A percentile compares a stretch with the other conserved stretches of the same genome.
phyloP scores from a whole-genome alignment of 192 early-diverging fungal species.

The Obelidium mucronatum region DNA sequence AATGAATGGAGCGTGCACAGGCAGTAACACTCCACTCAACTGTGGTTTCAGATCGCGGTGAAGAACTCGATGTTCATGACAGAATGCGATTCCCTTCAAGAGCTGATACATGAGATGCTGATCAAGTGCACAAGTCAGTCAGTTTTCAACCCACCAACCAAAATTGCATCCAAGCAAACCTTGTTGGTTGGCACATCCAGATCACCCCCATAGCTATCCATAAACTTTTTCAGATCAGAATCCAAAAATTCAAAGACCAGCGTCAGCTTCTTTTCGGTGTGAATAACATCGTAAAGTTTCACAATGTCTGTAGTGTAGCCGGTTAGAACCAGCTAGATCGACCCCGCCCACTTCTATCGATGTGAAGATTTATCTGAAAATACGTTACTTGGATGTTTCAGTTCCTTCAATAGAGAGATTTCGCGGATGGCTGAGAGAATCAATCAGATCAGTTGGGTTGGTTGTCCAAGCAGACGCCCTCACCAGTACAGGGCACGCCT shows the following conservation, averaged over 20 bases:
- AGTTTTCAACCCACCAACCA: background rate
- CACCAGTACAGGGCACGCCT: conserved; percentile 59
- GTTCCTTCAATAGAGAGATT: conserved; percentile 82
- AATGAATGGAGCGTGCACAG: background rate
- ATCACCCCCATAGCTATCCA: conserved; percentile 75
- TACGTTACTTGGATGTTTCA: conserved; percentile 73
- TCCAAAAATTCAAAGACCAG: conserved; percentile 99
- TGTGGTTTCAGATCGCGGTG: conserved; percentile 82
- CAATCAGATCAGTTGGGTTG: background rate
- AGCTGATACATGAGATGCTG: conserved; percentile 98
- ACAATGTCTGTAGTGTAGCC: conserved; percentile 38
- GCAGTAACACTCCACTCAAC: conserved; percentile 42
- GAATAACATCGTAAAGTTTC: conserved; percentile 94
- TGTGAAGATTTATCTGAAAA: no score
- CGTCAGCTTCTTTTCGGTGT: conserved; percentile 97
- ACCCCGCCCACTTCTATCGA: no score
- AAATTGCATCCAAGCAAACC: conserved; percentile 50
- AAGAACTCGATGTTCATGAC: conserved; percentile 94
- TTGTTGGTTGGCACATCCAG: conserved; percentile 73
- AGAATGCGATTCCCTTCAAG: conserved; percentile 94
- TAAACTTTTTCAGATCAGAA: conserved; percentile 98
- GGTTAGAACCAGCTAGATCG: no score
- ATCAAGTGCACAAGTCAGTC: background rate
- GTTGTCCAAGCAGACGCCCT: background rate
- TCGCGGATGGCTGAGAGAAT: conserved; percentile 82